Evolutionary conservation across 345 rosid species (phyloP).

Genomic region (Syzygium oleosum): DNA sequence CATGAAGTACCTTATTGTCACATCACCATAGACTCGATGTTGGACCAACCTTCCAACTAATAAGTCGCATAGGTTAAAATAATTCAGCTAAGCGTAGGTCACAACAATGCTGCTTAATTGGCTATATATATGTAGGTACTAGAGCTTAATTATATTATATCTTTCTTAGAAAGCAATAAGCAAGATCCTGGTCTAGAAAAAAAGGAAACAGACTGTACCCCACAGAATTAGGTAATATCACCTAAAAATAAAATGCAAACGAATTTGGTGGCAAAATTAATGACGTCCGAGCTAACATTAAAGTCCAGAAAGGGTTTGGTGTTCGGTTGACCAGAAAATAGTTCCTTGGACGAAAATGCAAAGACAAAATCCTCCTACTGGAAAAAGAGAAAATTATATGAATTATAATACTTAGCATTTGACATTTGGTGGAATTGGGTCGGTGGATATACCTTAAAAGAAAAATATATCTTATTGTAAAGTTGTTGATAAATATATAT

Average conservation of each 20-base stretch:
- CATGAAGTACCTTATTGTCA: neutral
- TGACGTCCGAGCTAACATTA: neutral
- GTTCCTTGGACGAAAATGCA: neutral
- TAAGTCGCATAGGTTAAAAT: neutral
- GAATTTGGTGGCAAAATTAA: neutral
- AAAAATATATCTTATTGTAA: neutral
- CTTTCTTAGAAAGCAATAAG: neutral
- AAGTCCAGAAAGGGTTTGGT: neutral
- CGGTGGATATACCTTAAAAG: neutral
- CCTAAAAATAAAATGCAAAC: neutral
- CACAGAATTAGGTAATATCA: neutral
- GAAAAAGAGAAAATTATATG: neutral
- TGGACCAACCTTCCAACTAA: neutral
- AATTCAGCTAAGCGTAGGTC: neutral
- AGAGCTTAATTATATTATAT: neutral
- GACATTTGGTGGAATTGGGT: neutral
- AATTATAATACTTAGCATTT: neutral
- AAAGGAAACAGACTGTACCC: neutral
- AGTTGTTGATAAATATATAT: neutral
- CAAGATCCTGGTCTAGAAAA: neutral
- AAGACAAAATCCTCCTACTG: neutral
- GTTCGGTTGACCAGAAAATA: neutral
- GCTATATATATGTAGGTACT: neutral
- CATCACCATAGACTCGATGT: neutral
- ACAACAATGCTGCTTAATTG: neutral